Evolutionary conservation across 306 rosid species (phyloP).

Genomic region (Adenanthera pavonina): DNA sequence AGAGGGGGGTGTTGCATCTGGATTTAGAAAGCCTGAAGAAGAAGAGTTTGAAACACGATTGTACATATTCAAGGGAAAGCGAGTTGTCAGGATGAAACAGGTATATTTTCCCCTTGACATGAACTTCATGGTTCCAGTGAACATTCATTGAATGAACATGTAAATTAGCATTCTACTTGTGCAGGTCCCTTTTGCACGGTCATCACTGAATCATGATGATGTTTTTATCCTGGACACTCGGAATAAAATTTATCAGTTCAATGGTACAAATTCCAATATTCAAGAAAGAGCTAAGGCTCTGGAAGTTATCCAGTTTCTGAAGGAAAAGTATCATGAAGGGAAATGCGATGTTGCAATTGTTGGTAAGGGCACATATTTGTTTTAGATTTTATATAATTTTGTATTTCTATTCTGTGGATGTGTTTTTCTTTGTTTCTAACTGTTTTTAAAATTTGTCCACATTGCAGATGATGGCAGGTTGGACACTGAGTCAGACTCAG

Average conservation of each 20-base stretch:
- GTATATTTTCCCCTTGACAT: constrained; percentile 46
- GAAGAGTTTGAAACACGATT: constrained; percentile 82
- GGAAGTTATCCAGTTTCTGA: constrained; percentile 90
- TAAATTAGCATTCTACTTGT: constrained; percentile 44
- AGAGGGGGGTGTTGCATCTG: constrained; percentile 95
- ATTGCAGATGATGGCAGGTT: constrained; percentile 92
- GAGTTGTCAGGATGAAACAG: constrained; percentile 95
- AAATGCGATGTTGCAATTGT: constrained; percentile 89
- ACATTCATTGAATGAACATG: constrained; percentile 34
- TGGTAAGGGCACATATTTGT: constrained; percentile 60
- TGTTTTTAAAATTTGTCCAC: constrained; percentile 28
- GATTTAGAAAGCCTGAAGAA: constrained; percentile 78
- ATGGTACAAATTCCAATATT: constrained; percentile 95
- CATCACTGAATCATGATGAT: constrained; percentile 96
- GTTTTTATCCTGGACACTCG: constrained; percentile 87
- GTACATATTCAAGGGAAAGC: constrained; percentile 87
- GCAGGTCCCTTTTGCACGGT: constrained; percentile 94
- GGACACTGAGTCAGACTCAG: constrained; percentile 96
- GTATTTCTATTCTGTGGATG: constrained; percentile 26
- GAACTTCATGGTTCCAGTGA: constrained; percentile 31
- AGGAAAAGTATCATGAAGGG: constrained; percentile 91
- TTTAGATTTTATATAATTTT: neutral
- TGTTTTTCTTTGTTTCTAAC: constrained; percentile 30
- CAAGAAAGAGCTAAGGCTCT: constrained; percentile 99
- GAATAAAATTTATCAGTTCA: constrained; percentile 88